Conservation (phyloP, 2,329 filamentous ascomycete species). For the Fusarium torreyae region DNA sequence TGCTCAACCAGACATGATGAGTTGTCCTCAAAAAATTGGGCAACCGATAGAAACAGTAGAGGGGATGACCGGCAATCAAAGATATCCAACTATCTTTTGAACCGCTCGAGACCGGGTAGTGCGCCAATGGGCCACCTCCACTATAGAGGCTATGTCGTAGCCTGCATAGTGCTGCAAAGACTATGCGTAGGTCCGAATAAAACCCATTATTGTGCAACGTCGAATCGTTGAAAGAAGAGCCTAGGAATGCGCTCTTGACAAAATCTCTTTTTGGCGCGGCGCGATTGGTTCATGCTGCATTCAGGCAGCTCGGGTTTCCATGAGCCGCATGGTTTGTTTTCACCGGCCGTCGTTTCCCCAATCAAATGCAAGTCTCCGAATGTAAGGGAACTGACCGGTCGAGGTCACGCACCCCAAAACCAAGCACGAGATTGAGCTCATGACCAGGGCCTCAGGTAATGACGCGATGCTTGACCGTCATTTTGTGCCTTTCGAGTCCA, state of each 20-base stretch:
- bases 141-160: conserved; percentile 5
- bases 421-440: conserved; percentile 31
- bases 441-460: conserved; percentile 46
- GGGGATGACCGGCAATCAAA: conserved; percentile 18
- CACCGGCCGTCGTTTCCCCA: conserved; percentile 44
- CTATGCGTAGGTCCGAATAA: conserved; percentile 20
- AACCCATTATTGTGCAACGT: conserved; percentile 28
- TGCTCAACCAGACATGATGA: conserved; percentile 24
- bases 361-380: conserved; percentile 40
- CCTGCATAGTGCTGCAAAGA: conserved; percentile 6
- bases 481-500: conserved; percentile 59
- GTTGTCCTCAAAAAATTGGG: conserved; percentile 16
- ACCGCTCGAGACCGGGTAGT: conserved; percentile 14
- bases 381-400: conserved; percentile 48
- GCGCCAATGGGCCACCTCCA: conserved; percentile 4
- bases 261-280: conserved; percentile 31
- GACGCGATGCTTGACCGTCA: conserved; percentile 58
- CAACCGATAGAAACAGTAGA: conserved; percentile 15
- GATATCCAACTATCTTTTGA: conserved; percentile 5
- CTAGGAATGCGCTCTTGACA: conserved; percentile 19
- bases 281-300: conserved; percentile 40
- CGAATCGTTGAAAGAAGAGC: conserved; percentile 28
- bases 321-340: conserved; percentile 38
- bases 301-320: conserved; percentile 38
- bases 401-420: conserved; percentile 37